These are phyloP conservation scores for Crataegus laevigata DNA, from an alignment of 306 rosid genomes.

Conservation along the genomic window DNA sequence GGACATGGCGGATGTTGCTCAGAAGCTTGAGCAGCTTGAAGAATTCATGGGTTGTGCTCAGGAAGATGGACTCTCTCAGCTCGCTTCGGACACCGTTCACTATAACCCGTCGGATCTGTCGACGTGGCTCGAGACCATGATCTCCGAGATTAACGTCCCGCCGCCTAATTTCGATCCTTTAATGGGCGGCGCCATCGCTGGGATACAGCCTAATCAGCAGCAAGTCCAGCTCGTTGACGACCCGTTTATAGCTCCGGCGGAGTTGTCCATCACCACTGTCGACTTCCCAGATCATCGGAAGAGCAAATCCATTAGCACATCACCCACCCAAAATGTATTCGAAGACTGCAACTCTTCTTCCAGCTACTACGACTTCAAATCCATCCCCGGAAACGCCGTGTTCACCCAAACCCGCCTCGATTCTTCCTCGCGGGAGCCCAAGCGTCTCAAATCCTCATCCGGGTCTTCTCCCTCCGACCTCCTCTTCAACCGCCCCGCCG, in stretches of 20 bases:
- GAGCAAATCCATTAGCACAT: not conserved
- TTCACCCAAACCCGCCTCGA: slow-evolving; percentile 18
- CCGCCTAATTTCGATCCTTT: slow-evolving; percentile 34
- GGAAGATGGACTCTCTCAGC: slow-evolving; percentile 39
- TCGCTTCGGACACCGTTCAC: slow-evolving; percentile 52
- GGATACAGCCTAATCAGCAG: not conserved
- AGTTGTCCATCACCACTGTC: slow-evolving; percentile 49
- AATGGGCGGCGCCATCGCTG: slow-evolving; percentile 3
- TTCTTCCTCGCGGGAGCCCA: slow-evolving; percentile 30
- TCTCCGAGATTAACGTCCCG: slow-evolving; percentile 41
- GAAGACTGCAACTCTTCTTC: slow-evolving; percentile 36
- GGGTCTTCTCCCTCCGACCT: slow-evolving; percentile 11
- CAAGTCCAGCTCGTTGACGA: slow-evolving; percentile 11
- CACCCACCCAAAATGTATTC: slow-evolving; percentile 9
- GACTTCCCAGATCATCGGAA: slow-evolving; percentile 24
- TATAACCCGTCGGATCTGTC: slow-evolving; percentile 80
- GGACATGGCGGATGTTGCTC: slow-evolving; percentile 83
- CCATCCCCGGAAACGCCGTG: slow-evolving; percentile 63
- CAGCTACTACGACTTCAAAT: slow-evolving; percentile 64
- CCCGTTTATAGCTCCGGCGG: slow-evolving; percentile 38
- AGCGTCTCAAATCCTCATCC: slow-evolving; percentile 39
- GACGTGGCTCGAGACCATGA: slow-evolving; percentile 64
- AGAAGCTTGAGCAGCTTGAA: slow-evolving; percentile 70
- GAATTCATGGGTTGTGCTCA: slow-evolving; percentile 60
- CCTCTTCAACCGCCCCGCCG: slow-evolving; percentile 1